These are phyloP conservation scores for Arthrobotrys iridis DNA, from an alignment of 2,329 filamentous ascomycete genomes.

Conservation along the genomic window DNA sequence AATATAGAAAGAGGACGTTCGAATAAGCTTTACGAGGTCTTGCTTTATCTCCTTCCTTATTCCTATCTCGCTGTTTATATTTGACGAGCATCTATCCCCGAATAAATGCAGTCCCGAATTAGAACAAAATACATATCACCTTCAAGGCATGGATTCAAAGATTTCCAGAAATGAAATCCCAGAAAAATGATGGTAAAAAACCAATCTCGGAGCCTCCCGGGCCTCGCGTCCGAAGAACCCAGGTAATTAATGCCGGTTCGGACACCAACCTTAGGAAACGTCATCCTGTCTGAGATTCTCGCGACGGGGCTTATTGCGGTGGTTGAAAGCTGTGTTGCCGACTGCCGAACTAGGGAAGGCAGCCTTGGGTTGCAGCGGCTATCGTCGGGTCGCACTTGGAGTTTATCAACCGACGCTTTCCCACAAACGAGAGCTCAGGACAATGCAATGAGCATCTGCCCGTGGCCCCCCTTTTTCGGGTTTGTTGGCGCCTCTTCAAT, in stretches of 20 bases:
- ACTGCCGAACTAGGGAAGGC: constrained; percentile 8
- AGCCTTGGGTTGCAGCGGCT: constrained; percentile 18
- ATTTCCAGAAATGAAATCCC: constrained; percentile 10
- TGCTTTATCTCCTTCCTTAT: not conserved
- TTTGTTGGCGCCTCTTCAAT: constrained; percentile 9
- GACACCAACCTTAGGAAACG: constrained; percentile 2
- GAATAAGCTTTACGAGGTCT: constrained; percentile 33
- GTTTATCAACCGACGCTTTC: constrained; percentile 53
- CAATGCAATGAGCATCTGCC: constrained; percentile 35
- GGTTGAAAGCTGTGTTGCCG: constrained; percentile 28
- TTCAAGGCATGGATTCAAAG: constrained; percentile 13
- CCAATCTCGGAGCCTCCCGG: constrained; percentile 16
- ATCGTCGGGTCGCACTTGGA: constrained; percentile 39
- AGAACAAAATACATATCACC: too few relatives aligned
- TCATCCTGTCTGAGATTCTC: constrained; percentile 1
- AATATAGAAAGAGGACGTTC: constrained; percentile 4
- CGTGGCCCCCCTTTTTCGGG: not conserved
- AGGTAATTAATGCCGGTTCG: not conserved
- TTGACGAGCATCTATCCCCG: not conserved
- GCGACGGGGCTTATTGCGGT: not conserved
- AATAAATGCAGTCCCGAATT: not conserved
- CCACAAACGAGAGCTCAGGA: constrained; percentile 30
- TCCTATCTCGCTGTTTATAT: not conserved
- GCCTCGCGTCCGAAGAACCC: constrained; percentile 32
- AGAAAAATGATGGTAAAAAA: constrained; percentile 1